phyloP scores from a whole-genome alignment of 2,329 filamentous ascomycete species.

The Aspergillus alliaceus region DNA sequence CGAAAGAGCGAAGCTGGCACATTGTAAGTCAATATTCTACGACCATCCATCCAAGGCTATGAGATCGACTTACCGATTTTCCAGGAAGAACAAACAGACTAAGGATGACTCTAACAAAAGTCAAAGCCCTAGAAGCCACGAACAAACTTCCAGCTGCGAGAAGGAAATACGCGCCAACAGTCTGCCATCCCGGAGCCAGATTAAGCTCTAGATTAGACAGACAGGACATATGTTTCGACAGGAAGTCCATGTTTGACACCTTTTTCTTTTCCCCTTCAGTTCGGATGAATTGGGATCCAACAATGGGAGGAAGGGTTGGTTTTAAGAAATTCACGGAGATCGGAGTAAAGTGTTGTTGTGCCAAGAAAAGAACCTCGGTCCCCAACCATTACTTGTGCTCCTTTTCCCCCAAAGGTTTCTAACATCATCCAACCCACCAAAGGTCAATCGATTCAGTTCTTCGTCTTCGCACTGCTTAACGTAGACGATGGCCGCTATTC shows the following conservation, averaged over 20 bases:
- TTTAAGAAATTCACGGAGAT: not conserved
- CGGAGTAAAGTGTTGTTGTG: slow-evolving; percentile 5
- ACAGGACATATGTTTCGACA: slow-evolving; percentile 30
- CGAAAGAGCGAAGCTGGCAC: slow-evolving; percentile 79
- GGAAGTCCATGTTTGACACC: slow-evolving; percentile 29
- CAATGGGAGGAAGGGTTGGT: not conserved
- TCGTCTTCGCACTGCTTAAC: too few relatives aligned
- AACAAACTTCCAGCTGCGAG: slow-evolving; percentile 58
- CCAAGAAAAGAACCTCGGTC: slow-evolving; percentile 10
- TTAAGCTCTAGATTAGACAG: slow-evolving; percentile 37
- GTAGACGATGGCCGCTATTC: slow-evolving; percentile 27
- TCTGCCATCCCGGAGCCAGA: slow-evolving; percentile 37
- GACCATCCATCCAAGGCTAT: not conserved
- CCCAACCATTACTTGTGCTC: not conserved
- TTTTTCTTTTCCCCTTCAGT: not conserved
- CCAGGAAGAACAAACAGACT: slow-evolving; percentile 67
- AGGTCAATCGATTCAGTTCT: too few relatives aligned
- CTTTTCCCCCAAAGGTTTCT: slow-evolving; percentile 4
- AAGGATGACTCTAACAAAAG: slow-evolving; percentile 61
- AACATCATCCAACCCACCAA: too few relatives aligned
- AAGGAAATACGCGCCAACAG: slow-evolving; percentile 35
- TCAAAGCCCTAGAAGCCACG: slow-evolving; percentile 57
- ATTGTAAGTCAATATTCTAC: slow-evolving; percentile 13
- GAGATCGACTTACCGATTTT: slow-evolving; percentile 42
- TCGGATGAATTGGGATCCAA: not conserved